Evolutionary conservation across 495 filamentous ascomycete species (phyloP), one percentile per base, ranked within the genome.

Genomic region (Friedmanniomyces simplex): DNA sequence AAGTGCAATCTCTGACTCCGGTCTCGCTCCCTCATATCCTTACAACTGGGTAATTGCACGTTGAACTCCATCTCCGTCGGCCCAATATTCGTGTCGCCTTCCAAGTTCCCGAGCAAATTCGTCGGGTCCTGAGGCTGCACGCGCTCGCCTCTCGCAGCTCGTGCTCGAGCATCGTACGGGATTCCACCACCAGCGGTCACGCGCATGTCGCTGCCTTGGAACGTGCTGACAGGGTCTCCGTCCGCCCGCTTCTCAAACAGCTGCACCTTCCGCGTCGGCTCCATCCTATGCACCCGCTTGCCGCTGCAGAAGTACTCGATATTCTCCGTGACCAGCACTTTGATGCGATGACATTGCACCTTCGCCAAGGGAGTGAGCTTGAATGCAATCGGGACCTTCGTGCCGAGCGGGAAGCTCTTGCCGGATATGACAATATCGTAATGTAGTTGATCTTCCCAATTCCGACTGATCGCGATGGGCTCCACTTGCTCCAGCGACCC

Each of bases 341-440:
- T 96, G 70, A 98, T 89, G 52, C 94, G 84, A 69, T 98, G 94
- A 49, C 94, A 90, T 64, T 94, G 89, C 13, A 97, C 91, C 72
- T 98, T 98, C 34, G 93, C 93, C 20, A 98, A 72, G 0, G 93
- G 93, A 1, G 91, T 98, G 56, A 98, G 77, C 65, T 96, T 97
- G 76, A 98, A 97, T 1, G 94, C 93, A 57, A 98, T 96, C 14
- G 93, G 93, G 24, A 98, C 89, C 64, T 89, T 89, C 2, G 87
- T 78, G 20, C 94, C 94, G 14, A 98, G 76, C 2, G 93, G 89
- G 65, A 98, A 98, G 1, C 91, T 95, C 81, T 98, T 98, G 51
- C 94, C 93, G 2, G 91, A 96, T 59, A 98, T 96, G 63, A 97
- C 88, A 58, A 98, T 98, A 64, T 98, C 93, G 71, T 98, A 98